phyloP scores from a whole-genome alignment of 345 rosid genomes.

The Dovyalis caffra region DNA sequence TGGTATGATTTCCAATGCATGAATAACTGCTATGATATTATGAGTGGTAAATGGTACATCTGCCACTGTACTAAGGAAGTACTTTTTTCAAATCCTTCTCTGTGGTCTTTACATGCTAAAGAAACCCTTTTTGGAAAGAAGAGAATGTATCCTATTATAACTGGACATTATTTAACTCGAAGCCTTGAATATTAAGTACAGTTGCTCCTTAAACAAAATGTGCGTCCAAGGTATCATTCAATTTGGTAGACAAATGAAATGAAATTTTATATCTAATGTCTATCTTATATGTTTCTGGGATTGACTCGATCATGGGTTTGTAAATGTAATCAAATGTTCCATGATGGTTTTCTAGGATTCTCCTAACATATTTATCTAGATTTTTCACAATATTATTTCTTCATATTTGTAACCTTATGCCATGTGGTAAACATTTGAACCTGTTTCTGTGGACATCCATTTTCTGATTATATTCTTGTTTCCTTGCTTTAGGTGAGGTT shows the following conservation, averaged over 20 bases:
- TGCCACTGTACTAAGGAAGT: neutral
- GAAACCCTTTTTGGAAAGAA: neutral
- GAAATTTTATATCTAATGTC: neutral
- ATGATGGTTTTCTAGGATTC: neutral
- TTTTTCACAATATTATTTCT: neutral
- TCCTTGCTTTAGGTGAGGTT: constrained; percentile 28
- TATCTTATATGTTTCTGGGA: neutral
- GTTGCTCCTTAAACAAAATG: neutral
- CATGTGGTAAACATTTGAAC: neutral
- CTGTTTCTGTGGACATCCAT: neutral
- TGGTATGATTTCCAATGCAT: neutral
- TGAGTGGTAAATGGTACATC: neutral
- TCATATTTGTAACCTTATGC: neutral
- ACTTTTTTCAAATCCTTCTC: neutral
- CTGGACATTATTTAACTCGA: neutral
- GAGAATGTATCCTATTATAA: neutral
- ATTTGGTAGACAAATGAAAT: neutral
- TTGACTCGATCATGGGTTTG: neutral
- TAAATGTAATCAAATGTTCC: neutral
- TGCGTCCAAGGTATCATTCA: neutral
- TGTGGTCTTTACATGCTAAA: neutral
- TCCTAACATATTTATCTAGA: neutral
- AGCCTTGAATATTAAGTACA: neutral
- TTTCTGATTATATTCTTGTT: neutral
- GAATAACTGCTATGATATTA: neutral